These are phyloP conservation scores for Ganoderma boninense DNA, from an alignment of 1,284 basidiomycete genomes.

Conservation along the genomic window DNA sequence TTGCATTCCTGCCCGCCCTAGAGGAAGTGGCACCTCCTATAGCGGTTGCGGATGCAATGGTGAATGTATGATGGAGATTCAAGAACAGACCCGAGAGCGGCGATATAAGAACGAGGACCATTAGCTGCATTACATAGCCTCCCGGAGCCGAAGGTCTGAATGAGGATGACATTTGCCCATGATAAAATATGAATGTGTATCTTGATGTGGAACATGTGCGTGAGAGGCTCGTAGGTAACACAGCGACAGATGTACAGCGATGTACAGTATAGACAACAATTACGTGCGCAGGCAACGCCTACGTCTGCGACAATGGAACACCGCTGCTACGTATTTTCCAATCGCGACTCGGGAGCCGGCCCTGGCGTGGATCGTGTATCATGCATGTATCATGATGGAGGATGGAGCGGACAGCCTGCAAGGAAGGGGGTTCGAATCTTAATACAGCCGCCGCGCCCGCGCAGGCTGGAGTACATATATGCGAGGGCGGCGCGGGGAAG, in stretches of 20 bases:
- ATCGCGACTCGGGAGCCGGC: too few relatives aligned
- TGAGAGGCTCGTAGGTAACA: slow-evolving; percentile 5
- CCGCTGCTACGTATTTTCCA: too few relatives aligned
- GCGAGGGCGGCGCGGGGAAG: background rate
- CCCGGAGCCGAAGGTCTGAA: background rate
- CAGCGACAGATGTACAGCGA: slow-evolving; percentile 8
- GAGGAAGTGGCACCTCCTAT: background rate
- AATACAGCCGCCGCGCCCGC: slow-evolving; percentile 33
- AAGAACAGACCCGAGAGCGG: background rate
- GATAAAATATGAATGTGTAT: slow-evolving; percentile 12
- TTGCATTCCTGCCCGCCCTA: background rate
- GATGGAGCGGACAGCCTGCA: too few relatives aligned
- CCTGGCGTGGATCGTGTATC: too few relatives aligned
- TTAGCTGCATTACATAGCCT: slow-evolving; percentile 4
- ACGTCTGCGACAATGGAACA: slow-evolving; percentile 15
- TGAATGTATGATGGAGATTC: background rate
- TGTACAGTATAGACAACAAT: slow-evolving; percentile 26
- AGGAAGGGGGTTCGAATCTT: too few relatives aligned
- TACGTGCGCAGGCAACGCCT: slow-evolving; percentile 7
- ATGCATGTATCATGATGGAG: too few relatives aligned
- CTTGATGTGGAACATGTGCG: background rate
- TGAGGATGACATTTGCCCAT: background rate
- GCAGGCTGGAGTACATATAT: slow-evolving; percentile 16
- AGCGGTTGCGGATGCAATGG: background rate
- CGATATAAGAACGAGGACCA: background rate